Conservation (phyloP, 2,329 filamentous ascomycete species). For the Fonsecaea pedrosoi region DNA sequence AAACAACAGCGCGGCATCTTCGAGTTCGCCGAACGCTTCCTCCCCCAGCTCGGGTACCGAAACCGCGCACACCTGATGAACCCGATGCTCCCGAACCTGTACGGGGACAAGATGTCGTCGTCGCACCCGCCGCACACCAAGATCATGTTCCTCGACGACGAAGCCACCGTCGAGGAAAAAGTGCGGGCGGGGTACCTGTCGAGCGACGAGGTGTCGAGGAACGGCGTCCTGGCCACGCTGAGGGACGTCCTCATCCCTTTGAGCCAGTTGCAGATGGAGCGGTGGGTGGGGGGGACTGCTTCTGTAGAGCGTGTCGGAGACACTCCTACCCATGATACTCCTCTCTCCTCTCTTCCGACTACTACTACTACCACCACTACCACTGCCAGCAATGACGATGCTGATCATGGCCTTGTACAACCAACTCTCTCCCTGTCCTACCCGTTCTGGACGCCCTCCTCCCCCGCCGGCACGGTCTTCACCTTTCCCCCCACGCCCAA, state of each 20-base stretch:
- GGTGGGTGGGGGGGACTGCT: background rate
- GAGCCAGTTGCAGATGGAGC: slow-evolving; percentile 1
- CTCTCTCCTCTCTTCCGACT: no score
- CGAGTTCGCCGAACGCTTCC: background rate
- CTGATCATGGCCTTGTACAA: no score
- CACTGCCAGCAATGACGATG: no score
- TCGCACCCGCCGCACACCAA: background rate
- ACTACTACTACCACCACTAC: no score
- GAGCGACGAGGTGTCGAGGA: background rate
- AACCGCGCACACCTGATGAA: slow-evolving; percentile 3
- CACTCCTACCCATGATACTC: background rate
- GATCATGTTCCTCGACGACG: slow-evolving; percentile 5
- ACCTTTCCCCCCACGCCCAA: background rate
- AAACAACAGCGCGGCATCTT: background rate
- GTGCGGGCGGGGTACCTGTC: background rate
- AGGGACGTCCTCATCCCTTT: slow-evolving; percentile 1
- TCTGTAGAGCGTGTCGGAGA: background rate
- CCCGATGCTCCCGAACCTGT: slow-evolving; percentile 3
- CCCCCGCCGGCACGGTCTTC: background rate
- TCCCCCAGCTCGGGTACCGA: background rate
- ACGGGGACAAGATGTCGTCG: background rate
- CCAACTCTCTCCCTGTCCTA: background rate
- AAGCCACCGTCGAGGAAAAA: background rate
- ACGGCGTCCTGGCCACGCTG: slow-evolving; percentile 2
- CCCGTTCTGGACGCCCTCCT: background rate